Percentiles rank a stretch among this genome's conserved stretches.
Evolutionary conservation across 495 filamentous ascomycete species (phyloP).

Genomic region (Penicillium lagena): DNA sequence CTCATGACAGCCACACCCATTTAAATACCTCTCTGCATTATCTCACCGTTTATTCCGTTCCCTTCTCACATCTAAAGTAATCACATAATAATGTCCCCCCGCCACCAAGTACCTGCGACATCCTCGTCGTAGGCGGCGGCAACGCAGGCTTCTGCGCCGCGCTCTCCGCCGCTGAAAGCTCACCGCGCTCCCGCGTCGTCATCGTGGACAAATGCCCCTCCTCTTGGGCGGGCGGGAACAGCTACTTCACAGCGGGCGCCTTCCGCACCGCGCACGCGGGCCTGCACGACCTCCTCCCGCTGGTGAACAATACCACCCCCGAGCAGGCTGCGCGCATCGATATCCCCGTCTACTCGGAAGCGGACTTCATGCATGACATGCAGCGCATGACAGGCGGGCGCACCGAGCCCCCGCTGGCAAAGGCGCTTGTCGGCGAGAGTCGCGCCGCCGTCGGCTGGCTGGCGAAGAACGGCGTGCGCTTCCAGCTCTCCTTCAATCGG

Average conservation of each 20-base stretch:
- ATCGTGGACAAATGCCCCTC: constrained; percentile 48
- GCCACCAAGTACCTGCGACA: constrained; percentile 24
- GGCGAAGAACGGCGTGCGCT: constrained; percentile 41
- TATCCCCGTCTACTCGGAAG: constrained; percentile 34
- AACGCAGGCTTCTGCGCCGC: constrained; percentile 56
- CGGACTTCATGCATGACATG: constrained; percentile 44
- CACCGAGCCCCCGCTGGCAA: constrained; percentile 35
- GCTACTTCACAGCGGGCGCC: constrained; percentile 53
- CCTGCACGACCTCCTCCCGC: constrained; percentile 36
- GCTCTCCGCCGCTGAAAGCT: constrained; percentile 38
- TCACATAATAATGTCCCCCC: constrained; percentile 6
- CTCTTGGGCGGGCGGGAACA: constrained; percentile 51
- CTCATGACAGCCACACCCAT: too few species aligned
- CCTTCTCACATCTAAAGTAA: background rate
- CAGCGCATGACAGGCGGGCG: constrained; percentile 41
- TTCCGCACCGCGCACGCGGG: constrained; percentile 44
- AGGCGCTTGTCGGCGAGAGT: constrained; percentile 39
- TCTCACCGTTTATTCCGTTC: too few species aligned
- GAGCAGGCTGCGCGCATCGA: constrained; percentile 33
- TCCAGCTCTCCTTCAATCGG: constrained; percentile 53
- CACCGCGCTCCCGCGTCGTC: constrained; percentile 21
- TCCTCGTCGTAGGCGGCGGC: constrained; percentile 50
- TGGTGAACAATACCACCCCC: constrained; percentile 41
- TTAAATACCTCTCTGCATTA: background rate
- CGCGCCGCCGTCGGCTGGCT: constrained; percentile 49